These are phyloP conservation scores for Suillus discolor DNA, from an alignment of 768 basidiomycete genomes.

Conservation along the genomic window DNA sequence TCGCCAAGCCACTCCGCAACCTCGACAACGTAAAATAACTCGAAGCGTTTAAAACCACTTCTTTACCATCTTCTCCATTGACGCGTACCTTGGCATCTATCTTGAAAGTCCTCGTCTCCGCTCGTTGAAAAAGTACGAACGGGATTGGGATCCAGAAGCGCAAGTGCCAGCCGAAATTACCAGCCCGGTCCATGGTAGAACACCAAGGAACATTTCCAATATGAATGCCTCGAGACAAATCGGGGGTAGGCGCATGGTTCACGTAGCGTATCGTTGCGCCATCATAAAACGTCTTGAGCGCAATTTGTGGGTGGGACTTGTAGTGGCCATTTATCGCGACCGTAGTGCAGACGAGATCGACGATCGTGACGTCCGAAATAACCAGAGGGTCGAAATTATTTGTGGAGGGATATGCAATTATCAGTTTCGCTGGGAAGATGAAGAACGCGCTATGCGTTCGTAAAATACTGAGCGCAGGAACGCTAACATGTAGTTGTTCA, in stretches of 20 bases:
- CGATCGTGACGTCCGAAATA: slow-evolving; percentile 12
- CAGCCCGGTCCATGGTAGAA: slow-evolving; percentile 1
- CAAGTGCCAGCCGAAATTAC: slow-evolving; percentile 28
- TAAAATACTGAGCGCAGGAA: neutral
- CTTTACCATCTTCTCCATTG: slow-evolving; percentile 18
- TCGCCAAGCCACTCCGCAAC: slow-evolving; percentile 28
- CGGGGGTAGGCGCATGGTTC: neutral
- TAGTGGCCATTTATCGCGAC: neutral
- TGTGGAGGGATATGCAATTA: slow-evolving; percentile 20
- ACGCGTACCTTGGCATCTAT: slow-evolving; percentile 42
- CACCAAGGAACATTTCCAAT: slow-evolving; percentile 18
- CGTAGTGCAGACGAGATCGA: slow-evolving; percentile 24
- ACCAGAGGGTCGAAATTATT: slow-evolving; percentile 12
- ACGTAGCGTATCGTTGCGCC: slow-evolving; percentile 9
- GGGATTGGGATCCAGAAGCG: slow-evolving; percentile 43
- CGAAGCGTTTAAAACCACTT: slow-evolving; percentile 18
- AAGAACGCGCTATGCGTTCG: slow-evolving; percentile 5
- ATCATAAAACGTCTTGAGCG: neutral
- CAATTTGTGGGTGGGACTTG: neutral
- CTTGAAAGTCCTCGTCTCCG: slow-evolving; percentile 47
- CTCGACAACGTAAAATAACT: slow-evolving; percentile 46
- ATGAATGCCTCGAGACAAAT: slow-evolving; percentile 19
- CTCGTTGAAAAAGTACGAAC: slow-evolving; percentile 45
- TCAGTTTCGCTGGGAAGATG: slow-evolving; percentile 27
- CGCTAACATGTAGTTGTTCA: neutral